Evolutionary conservation across 2,329 filamentous ascomycete genomes (phyloP).

Genomic region (Apiospora saccharicola): DNA sequence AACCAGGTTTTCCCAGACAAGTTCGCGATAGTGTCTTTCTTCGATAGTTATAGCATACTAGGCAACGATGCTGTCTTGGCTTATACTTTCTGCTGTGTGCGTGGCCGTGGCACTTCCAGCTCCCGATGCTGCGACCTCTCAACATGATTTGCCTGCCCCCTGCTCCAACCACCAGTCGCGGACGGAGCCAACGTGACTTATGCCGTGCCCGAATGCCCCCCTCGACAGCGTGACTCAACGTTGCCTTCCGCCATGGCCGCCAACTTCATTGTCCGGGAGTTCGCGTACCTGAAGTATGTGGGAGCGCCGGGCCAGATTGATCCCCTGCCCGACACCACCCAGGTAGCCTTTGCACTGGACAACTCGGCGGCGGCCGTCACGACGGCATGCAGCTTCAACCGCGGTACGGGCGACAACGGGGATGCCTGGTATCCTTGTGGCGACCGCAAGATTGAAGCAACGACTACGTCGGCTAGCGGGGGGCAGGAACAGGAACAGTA

Average conservation of each 20-base stretch:
- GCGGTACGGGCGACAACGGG: background rate
- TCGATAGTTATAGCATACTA: background rate
- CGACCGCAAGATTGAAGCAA: background rate
- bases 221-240: background rate
- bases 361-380: conserved; percentile 1
- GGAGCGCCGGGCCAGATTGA: conserved; percentile 3
- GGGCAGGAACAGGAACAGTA: background rate
- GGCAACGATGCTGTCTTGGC: background rate
- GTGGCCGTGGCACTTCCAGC: background rate
- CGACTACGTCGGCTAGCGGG: background rate
- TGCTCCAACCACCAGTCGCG: background rate
- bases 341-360: conserved; percentile 5
- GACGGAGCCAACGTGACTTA: conserved; percentile 10
- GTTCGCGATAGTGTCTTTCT: background rate
- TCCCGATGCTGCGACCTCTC: background rate
- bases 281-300: background rate
- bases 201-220: background rate
- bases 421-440: background rate
- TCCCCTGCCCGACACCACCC: background rate
- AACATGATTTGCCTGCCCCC: background rate
- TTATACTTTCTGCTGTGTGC: background rate
- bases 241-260: background rate
- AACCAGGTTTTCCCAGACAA: background rate
- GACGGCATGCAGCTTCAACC: background rate
- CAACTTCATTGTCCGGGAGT: background rate